Evolutionary conservation across 495 filamentous ascomycete species (phyloP), one percentile per base, ranked within the genome.

Genomic region (Letharia columbiana): DNA sequence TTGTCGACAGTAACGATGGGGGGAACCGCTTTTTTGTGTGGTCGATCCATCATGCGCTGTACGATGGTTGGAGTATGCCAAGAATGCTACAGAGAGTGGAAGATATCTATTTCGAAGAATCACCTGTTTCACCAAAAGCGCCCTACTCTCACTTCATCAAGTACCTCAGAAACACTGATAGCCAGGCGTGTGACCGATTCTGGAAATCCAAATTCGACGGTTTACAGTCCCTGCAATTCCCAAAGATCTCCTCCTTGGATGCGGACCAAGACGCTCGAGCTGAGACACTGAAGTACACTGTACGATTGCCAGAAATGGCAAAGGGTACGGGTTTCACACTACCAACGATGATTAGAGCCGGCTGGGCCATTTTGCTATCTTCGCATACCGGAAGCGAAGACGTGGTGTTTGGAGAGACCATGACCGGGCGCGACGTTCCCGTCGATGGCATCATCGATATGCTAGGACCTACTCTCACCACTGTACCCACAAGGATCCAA

Each of bases 21-120:
- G 8, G 33, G 11, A 15, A 20, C 20, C 67, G 68, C 2, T 76
- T 83, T 67, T 84, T 90, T 54, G 80, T 87, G 1, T 82, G 86
- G 76, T 85, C 83, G 3, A 80, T 86, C 52, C 87, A 91, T 62
- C 89, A 91, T 66, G 83, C 85, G 2, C 72, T 91, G 0, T 91
- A 89, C 62, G 89, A 91, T 72, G 88, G 86, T 12, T 89, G 86
- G 84, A 86, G 80, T 20, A 78, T 88, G 73, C 79, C 80, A 20
- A 73, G 84, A 28, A 75, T 88, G n/a, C 75, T 86, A 57, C 77
- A 82, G 31, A 79, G 79, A 64, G 79, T 88, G 13, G 82, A 86
- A 39, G 73, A 80, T 35, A 76, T 78, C 39, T 82, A 81, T 62
- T 68, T 62, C 4, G 61, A 65, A 5, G 60, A 61, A 15, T 66